Conservation (phyloP, 495 filamentous ascomycete genomes). For the Coniosporium apollinis region DNA sequence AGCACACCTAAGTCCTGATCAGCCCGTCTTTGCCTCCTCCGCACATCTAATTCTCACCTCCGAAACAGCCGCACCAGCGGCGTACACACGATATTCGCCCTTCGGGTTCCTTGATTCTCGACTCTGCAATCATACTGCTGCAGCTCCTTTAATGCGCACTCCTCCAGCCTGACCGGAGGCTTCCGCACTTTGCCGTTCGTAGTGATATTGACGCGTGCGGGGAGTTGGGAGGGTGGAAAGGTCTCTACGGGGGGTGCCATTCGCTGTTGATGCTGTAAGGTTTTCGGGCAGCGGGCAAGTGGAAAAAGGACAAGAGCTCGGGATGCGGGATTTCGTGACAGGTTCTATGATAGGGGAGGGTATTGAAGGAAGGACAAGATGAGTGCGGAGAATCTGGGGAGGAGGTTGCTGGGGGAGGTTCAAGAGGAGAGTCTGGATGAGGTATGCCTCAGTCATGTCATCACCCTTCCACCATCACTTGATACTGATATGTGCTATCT, state of each 20-base stretch:
- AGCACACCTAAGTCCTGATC: constrained; percentile 40
- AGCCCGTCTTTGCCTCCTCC: constrained; percentile 7
- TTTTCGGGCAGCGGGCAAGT: neutral
- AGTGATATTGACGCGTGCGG: constrained; percentile 30
- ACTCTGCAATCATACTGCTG: constrained; percentile 69
- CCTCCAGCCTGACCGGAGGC: constrained; percentile 30
- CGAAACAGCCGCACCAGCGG: constrained; percentile 66
- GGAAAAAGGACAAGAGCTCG: neutral
- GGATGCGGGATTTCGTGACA: neutral
- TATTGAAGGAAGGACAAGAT: constrained; percentile 10
- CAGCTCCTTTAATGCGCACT: constrained; percentile 61
- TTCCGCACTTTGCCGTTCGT: constrained; percentile 33
- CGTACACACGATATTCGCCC: constrained; percentile 49
- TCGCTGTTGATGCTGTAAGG: neutral
- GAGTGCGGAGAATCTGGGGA: constrained; percentile 37
- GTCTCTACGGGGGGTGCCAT: constrained; percentile 46
- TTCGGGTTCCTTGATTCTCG: constrained; percentile 30
- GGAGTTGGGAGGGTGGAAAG: constrained; percentile 39
- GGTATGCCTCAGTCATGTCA: no score
- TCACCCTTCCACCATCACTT: no score
- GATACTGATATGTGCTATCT: neutral
- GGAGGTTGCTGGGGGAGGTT: constrained; percentile 45
- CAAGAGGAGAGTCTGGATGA: constrained; percentile 46
- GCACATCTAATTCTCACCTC: constrained; percentile 35
- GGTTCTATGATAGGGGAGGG: neutral